phyloP scores from a whole-genome alignment of 306 rosid species.

The Cucurbita ficifolia region DNA sequence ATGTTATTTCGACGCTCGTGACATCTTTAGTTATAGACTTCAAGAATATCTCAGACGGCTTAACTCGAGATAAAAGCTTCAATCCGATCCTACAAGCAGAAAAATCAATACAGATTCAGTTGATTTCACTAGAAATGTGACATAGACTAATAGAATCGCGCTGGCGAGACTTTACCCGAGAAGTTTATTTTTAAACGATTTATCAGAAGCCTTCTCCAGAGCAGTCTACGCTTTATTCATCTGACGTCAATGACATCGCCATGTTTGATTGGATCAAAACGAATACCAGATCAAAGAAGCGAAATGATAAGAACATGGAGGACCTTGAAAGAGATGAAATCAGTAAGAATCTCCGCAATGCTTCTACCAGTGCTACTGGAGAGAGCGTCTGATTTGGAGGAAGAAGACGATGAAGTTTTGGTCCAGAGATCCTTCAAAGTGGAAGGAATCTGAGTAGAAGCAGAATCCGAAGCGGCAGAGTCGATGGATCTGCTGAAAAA shows the following conservation, averaged over 20 bases:
- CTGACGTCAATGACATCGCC: constrained; percentile 16
- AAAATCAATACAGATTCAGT: background rate
- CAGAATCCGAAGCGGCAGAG: constrained; percentile 15
- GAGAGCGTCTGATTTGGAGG: constrained; percentile 15
- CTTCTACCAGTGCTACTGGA: constrained; percentile 16
- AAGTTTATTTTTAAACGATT: constrained; percentile 57
- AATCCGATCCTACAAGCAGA: constrained; percentile 40
- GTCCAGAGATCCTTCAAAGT: constrained; percentile 48
- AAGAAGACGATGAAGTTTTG: constrained; percentile 22
- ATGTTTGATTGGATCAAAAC: background rate
- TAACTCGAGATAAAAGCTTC: constrained; percentile 65
- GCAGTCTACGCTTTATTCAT: constrained; percentile 72
- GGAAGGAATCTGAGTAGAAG: constrained; percentile 34
- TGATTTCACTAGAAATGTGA: background rate
- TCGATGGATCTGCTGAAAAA: constrained; percentile 61
- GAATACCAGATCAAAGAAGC: background rate
- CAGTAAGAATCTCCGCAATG: constrained; percentile 48
- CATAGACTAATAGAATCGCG: background rate
- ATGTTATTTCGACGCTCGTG: constrained; percentile 57
- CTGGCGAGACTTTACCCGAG: constrained; percentile 32
- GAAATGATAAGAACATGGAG: background rate
- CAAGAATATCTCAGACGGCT: constrained; percentile 82
- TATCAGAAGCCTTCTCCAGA: constrained; percentile 56
- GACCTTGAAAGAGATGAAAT: constrained; percentile 59
- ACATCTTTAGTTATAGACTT: constrained; percentile 65